Base-by-base conservation (phyloP, 805 yeast genomes). In the Brettanomyces naardenensis region DNA sequence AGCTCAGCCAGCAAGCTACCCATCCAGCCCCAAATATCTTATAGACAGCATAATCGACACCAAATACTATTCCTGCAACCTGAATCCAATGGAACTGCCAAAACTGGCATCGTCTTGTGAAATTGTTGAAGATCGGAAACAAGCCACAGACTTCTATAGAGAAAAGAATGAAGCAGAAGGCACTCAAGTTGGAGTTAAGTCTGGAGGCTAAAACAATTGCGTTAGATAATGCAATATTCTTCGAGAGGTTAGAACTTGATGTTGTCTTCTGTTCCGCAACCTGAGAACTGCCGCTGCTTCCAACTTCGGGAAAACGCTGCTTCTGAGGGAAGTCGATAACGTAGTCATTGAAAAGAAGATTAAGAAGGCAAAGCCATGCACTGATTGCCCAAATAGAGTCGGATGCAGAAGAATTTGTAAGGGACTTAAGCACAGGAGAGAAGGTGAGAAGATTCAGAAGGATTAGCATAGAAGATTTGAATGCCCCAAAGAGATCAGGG, bases 371-470 rank as follows among this genome's bases (percentile, higher is more conserved):
- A 13, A 92, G 64, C 78, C 95, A 81, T 33, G 80, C 77, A 6
- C 94, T 75, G 4, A 92, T 59, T 0, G 95, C 88, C 97, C 97
- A 90, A 42, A 92, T 87, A 13, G 96, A 86, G 62, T 92, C 97
- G 0, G 92, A 81, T 0, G 96, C 77, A 0, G 96, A 87, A 0
- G 95, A 82, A 49, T 78, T 76, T 0, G 96, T 87, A 31, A 92
- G 67, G 0, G 96, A 87, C 48, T 85, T 82, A 35, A 92, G 69
- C 1, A 92, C 90, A 0, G 98, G 98, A 0, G 97, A 83, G 31
- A 90, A 65, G 1, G 92, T 78, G 30, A 87, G 64, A 29, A 89
- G 63, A 3, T 84, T 73, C 41, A 89, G 72, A 2, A 80, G 68
- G 10, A 89, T 79, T 20, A 92, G 61, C 3, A 75, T 41, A 2